phyloP scores from a whole-genome alignment of 169 alveolate species.

The Plasmodium malariae region DNA sequence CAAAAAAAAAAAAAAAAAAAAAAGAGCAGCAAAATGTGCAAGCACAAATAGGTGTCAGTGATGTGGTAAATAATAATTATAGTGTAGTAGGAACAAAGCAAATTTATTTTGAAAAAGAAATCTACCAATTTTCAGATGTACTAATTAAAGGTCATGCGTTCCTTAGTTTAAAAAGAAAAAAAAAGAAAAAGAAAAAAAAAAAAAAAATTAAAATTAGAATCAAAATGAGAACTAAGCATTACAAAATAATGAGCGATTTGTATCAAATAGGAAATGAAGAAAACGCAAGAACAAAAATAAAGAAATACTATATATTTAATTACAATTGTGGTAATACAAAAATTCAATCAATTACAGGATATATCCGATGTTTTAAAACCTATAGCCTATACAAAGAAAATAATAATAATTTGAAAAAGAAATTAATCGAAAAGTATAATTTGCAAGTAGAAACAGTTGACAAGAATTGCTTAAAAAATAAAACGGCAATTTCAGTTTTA shows the following conservation, averaged over 20 bases:
- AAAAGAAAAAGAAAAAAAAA: constrained; percentile 26
- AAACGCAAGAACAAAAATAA: constrained; percentile 10
- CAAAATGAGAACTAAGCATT: constrained; percentile 44
- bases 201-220: constrained; percentile 29
- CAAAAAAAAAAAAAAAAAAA: background rate
- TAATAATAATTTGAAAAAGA: background rate
- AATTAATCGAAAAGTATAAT: background rate
- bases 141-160: constrained; percentile 4
- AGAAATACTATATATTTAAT: constrained; percentile 34
- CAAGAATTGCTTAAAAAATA: background rate
- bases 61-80: background rate
- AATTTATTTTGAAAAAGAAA: constrained; percentile 5
- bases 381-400: constrained; percentile 9
- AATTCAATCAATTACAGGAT: constrained; percentile 63
- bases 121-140: constrained; percentile 6
- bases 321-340: constrained; percentile 65
- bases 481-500: constrained; percentile 15
- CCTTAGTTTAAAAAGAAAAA: constrained; percentile 28
- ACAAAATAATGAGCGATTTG: constrained; percentile 19
- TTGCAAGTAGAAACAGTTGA: background rate
- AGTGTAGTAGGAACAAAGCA: background rate
- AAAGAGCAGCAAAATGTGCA: background rate
- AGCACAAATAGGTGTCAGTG: background rate
- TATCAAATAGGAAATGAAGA: constrained; percentile 12
- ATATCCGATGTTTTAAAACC: constrained; percentile 35